Evolutionary conservation across 768 basidiomycete species (phyloP), one percentile per base, ranked within the genome.

Genomic region (Lanmaoa pseudosensibilis): DNA sequence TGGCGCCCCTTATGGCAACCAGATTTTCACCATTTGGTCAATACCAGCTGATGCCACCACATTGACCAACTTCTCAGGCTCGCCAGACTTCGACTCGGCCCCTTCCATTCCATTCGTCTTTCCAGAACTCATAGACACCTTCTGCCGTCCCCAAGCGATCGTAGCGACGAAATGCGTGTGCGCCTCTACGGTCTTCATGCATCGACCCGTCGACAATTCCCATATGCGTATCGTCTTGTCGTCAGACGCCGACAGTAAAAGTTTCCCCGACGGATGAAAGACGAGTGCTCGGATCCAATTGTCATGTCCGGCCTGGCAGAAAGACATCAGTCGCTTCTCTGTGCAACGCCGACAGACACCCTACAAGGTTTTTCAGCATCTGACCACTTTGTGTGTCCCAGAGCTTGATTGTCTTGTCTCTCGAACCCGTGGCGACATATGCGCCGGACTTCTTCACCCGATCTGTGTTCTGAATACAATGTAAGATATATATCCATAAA

Each of bases 191-290:
- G 84, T 90, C 77, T 92, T 93, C 61, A 87, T 79, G 69, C 92
- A 94, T 59, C 92, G 81, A 0, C 93, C 94, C 3, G 88, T 90
- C 41, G 82, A 79, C 36, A 96, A 76, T 65, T 95, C 94, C 94
- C 94, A 96, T 10, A 95, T 81, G 10, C 91, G 85, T 62, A 95
- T 84, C 11, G 91, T 91, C 73, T 94, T 91, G 78, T 96, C 94
- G 70, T 96, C 94, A 13, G 91, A 90, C 5, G 89, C 91, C 10
- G 92, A 94, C n/a, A 96, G 78, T 13, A 96, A 82, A 69, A 85
- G 88, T 71, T 94, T 94, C 16, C 94, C 94, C 11, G 84, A 84
- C 0, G 94, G 94, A 72, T 95, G 94, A 77, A 95, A 95, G 18
- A 89, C 84, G 43, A 96, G 78, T 1, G 86, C 89, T 54, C 92